Evolutionary conservation across 306 rosid genomes (phyloP).

Genomic region (Vigna radiata): DNA sequence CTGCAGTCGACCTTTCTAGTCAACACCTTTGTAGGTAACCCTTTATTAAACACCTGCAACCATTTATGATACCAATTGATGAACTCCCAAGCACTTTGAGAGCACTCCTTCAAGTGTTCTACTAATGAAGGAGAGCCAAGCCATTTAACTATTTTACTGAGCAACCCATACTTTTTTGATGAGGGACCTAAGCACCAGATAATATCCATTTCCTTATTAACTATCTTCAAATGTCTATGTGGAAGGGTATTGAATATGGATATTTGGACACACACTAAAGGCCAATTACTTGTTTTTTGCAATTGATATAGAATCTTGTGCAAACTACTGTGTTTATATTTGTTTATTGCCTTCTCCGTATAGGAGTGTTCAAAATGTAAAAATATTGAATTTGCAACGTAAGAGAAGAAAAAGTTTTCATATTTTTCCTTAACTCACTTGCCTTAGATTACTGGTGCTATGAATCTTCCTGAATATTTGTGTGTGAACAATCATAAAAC

Average conservation of each 20-base stretch:
- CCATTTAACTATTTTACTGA: background rate
- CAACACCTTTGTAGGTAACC: background rate
- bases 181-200: background rate
- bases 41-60: background rate
- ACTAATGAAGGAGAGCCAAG: background rate
- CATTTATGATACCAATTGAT: background rate
- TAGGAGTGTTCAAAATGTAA: background rate
- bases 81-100: background rate
- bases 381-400: background rate
- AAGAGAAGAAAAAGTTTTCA: background rate
- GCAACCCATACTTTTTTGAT: background rate
- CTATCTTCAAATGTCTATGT: background rate
- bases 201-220: background rate
- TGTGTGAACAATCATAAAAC: background rate
- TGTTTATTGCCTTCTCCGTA: constrained; percentile 1
- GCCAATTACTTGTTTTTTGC: background rate
- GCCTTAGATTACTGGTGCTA: background rate
- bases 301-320: constrained; percentile 2
- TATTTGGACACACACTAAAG: background rate
- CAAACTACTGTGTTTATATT: background rate
- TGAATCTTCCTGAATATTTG: background rate
- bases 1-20: background rate
- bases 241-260: background rate
- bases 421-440: background rate
- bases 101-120: background rate